Evolutionary conservation across 768 basidiomycete genomes (phyloP).

Genomic region (Mycena olivaceomarginata): DNA sequence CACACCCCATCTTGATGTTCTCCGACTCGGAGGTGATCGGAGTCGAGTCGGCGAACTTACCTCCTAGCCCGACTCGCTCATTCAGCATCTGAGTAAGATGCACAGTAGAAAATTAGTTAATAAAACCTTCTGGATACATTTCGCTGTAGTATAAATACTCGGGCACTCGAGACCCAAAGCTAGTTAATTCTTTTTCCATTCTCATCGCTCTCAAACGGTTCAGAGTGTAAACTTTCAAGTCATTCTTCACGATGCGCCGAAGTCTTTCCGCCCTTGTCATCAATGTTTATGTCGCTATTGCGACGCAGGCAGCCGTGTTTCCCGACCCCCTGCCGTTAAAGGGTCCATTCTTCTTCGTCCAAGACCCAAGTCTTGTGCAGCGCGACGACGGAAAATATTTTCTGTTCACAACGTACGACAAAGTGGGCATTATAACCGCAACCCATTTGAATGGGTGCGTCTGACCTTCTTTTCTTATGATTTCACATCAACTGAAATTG

Average conservation of each 20-base stretch:
- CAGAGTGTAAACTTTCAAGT: no score
- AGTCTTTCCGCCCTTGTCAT: background rate
- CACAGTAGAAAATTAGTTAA: no score
- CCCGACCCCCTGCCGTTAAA: conserved; percentile 34
- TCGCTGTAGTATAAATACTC: no score
- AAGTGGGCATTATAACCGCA: conserved; percentile 39
- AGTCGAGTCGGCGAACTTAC: no score
- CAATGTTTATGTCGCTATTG: background rate
- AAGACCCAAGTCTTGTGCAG: conserved; percentile 39
- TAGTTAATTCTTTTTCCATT: no score
- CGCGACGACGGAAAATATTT: conserved; percentile 39
- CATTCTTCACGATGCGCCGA: background rate
- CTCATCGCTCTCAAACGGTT: no score
- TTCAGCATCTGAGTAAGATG: no score
- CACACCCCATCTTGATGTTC: no score
- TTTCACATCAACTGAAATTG: background rate
- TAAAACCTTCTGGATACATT: no score
- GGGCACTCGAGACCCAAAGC: no score
- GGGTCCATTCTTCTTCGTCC: conserved; percentile 40
- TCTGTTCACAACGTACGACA: conserved; percentile 40
- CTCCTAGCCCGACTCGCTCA: no score
- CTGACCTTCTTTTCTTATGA: background rate
- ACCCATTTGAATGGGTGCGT: conserved; percentile 29
- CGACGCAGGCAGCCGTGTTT: background rate
- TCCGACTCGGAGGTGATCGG: no score